Percentiles rank a stretch among this genome's conserved stretches.
These are phyloP conservation scores for Boletus rubroflammeus DNA, from an alignment of 768 basidiomycete genomes.

Conservation along the genomic window DNA sequence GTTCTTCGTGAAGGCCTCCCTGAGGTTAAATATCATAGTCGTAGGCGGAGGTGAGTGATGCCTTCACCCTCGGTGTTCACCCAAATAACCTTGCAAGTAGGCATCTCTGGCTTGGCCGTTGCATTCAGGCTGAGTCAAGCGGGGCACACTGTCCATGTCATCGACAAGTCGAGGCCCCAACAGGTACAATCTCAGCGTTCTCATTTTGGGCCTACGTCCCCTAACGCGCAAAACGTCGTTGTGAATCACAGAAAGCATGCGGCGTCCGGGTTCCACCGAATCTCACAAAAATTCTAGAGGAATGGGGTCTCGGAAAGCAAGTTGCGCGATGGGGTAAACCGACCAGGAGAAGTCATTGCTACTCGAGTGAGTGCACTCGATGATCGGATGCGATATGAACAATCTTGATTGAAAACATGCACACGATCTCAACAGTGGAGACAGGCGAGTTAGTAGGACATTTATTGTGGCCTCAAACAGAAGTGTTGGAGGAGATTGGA, in stretches of 20 bases:
- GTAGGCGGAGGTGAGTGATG: slow-evolving; percentile 19
- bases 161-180: slow-evolving; percentile 47
- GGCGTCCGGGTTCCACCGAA: slow-evolving; percentile 52
- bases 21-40: slow-evolving; percentile 12
- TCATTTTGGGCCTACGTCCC: neutral
- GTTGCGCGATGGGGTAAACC: slow-evolving; percentile 33
- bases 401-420: neutral
- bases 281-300: slow-evolving; percentile 48
- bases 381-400: too few species aligned
- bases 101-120: slow-evolving; percentile 50
- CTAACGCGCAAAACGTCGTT: neutral
- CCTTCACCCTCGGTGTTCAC: neutral
- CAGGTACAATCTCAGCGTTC: slow-evolving; percentile 24
- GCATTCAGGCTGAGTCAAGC: slow-evolving; percentile 52
- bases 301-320: slow-evolving; percentile 49
- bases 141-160: slow-evolving; percentile 50
- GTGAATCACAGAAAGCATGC: slow-evolving; percentile 27
- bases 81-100: neutral
- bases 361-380: slow-evolving; percentile 12
- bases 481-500: slow-evolving; percentile 44
- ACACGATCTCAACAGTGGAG: slow-evolving; percentile 30
- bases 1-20: slow-evolving; percentile 6
- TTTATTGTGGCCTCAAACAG: slow-evolving; percentile 40
- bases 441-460: slow-evolving; percentile 41
- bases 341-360: slow-evolving; percentile 12